Evolutionary conservation across 495 filamentous ascomycete species (phyloP), one percentile per base, ranked within the genome.

Genomic region (Daldinia decipiens): DNA sequence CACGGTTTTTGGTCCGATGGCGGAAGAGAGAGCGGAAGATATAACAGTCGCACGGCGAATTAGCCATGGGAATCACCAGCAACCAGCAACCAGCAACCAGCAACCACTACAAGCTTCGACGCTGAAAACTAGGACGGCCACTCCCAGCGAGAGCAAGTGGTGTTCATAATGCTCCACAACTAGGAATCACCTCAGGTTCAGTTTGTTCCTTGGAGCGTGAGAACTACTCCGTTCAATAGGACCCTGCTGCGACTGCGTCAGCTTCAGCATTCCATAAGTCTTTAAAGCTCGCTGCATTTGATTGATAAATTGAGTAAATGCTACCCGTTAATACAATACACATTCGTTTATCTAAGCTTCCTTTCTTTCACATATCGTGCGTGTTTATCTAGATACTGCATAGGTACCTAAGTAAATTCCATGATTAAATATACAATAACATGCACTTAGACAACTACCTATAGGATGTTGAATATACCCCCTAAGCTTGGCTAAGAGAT

Each of bases 321-420:
- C 52, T 62, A 36, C 57, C 36, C 39, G 32, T 65, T 62, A 73
- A 73, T 68, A 53, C 9, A 53, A 53, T 53, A 65, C 29, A 73
- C 70, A 62, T 65, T 73, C 70, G 57, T 73, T 73, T 57, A 26
- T 57, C 53, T 53, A 4, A 68, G 17, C 15, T 56, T 21, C 8
- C 5, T 43, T 60, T 24, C n/a, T 21, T 51, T 19, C 29, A 24
- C n/a, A 36, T 24, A 36, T 34, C 15, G 57, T 45, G 27, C n/a
- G 29, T 24, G 19, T 17, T 40, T 65, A 8, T 29, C 19, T 1
- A 3, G 4, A 31, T 53, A 29, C 31, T 7, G 2, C 8, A 21
- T 53, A n/a, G n/a, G n/a, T n/a, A 29, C 24, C n/a, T n/a, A 53
- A n/a, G 13, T 17, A 4, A 47, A 21, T 12, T 8, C 17, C n/a